Conservation (phyloP, 805 yeast species). For the Candida peoriensis region DNA sequence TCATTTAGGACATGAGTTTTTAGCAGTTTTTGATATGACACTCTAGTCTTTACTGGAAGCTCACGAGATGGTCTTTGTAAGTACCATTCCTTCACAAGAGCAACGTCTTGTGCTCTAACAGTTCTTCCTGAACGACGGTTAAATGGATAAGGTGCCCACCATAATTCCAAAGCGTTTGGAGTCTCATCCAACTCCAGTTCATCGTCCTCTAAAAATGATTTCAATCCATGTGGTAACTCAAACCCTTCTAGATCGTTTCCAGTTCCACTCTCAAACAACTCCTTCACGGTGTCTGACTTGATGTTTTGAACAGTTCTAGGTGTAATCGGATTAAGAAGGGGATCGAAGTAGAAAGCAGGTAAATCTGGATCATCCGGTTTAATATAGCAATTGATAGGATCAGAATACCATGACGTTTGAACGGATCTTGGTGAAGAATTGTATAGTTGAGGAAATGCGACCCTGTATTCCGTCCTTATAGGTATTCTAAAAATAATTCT, state of each 20-base stretch:
- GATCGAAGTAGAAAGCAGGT: conserved; percentile 54
- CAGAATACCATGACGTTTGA: conserved; percentile 54
- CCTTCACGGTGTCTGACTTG: conserved; percentile 18
- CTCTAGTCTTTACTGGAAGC: conserved; percentile 70
- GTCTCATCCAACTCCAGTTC: conserved; percentile 41
- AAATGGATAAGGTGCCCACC: conserved; percentile 84
- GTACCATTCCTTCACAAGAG: conserved; percentile 80
- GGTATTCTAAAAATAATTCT: conserved; percentile 77
- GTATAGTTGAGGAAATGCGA: conserved; percentile 83
- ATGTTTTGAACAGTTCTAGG: conserved; percentile 24
- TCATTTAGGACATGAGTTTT: conserved; percentile 71
- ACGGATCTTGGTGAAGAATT: conserved; percentile 73
- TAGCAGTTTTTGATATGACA: conserved; percentile 86
- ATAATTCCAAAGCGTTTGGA: conserved; percentile 58
- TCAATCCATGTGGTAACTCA: conserved; percentile 35
- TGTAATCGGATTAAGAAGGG: conserved; percentile 51
- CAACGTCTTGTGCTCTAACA: conserved; percentile 85
- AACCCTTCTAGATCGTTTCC: conserved; percentile 36
- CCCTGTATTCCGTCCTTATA: conserved; percentile 73
- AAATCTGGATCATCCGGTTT: conserved; percentile 39
- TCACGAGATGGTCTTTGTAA: conserved; percentile 56
- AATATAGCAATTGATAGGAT: conserved; percentile 50
- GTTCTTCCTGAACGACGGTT: conserved; percentile 66
- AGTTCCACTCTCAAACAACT: conserved; percentile 20
- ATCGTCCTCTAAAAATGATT: conserved; percentile 48